These are phyloP conservation scores for Alternaria viburni DNA, from an alignment of 2,329 filamentous ascomycete genomes.

Conservation along the genomic window DNA sequence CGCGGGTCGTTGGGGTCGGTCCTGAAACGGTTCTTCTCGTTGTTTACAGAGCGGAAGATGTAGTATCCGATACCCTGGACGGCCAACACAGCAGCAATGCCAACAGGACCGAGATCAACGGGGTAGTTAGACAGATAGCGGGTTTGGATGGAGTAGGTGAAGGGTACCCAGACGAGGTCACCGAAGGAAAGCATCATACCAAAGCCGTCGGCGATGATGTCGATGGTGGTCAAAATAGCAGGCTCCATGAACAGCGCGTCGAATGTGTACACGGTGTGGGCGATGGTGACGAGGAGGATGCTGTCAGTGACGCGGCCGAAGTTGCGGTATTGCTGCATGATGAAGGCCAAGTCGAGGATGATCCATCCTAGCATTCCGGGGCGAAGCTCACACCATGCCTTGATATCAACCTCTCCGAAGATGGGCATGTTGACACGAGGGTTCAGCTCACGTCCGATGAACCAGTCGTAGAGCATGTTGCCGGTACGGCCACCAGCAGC, in stretches of 20 bases:
- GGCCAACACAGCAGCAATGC: constrained; percentile 68
- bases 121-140: constrained; percentile 86
- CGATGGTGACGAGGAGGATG: constrained; percentile 77
- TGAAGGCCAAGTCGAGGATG: constrained; percentile 81
- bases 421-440: constrained; percentile 80
- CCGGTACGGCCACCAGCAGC: constrained; percentile 82
- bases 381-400: constrained; percentile 87
- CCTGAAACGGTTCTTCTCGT: constrained; percentile 93
- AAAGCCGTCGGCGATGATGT: constrained; percentile 91
- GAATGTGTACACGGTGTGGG: constrained; percentile 83
- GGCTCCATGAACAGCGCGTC: constrained; percentile 88
- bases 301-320: constrained; percentile 86
- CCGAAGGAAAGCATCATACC: constrained; percentile 95
- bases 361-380: constrained; percentile 91
- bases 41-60: constrained; percentile 94
- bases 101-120: constrained; percentile 73
- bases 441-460: constrained; percentile 94
- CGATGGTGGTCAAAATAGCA: constrained; percentile 90
- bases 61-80: constrained; percentile 78
- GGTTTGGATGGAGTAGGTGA: constrained; percentile 83
- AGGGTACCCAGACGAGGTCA: constrained; percentile 91
- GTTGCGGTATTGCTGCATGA: constrained; percentile 85
- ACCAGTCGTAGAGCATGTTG: constrained; percentile 93
- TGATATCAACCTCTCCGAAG: constrained; percentile 87
- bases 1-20: constrained; percentile 81